A percentile compares a stretch with the other conserved stretches of the same genome.
phyloP scores from a whole-genome alignment of 179 eudicot species.

The Silene coronaria region DNA sequence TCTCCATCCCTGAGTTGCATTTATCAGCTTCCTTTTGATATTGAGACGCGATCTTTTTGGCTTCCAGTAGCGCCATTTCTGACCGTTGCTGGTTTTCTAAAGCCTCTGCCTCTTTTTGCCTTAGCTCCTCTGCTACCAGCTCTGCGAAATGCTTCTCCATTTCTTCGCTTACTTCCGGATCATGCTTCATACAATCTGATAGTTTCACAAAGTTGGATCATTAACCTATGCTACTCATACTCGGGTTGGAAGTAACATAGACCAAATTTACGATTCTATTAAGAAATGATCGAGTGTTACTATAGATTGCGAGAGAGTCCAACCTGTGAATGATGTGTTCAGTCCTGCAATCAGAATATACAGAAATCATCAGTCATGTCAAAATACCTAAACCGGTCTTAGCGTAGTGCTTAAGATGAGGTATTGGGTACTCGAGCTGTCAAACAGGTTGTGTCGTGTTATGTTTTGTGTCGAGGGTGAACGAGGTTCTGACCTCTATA shows the following conservation, averaged over 20 bases:
- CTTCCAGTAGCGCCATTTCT: slow-evolving; percentile 63
- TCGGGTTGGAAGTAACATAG: not conserved
- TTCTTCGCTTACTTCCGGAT: slow-evolving; percentile 58
- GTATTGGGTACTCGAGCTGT: not conserved
- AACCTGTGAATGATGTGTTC: slow-evolving; percentile 47
- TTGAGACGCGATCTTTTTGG: slow-evolving; percentile 69
- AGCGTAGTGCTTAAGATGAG: not conserved
- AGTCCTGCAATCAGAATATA: slow-evolving; percentile 29
- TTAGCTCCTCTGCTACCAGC: slow-evolving; percentile 46
- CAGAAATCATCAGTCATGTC: slow-evolving; percentile 5
- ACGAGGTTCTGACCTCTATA: not conserved
- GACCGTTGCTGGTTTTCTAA: slow-evolving; percentile 48
- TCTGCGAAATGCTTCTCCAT: slow-evolving; percentile 45
- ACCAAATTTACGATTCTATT: not conserved
- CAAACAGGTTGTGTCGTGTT: not conserved
- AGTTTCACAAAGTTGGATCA: not conserved
- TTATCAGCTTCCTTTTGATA: slow-evolving; percentile 82
- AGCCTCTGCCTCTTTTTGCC: slow-evolving; percentile 52
- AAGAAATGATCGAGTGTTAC: not conserved
- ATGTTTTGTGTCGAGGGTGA: not conserved
- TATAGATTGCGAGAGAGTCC: slow-evolving; percentile 5
- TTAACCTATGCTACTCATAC: not conserved
- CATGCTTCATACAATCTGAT: slow-evolving; percentile 65
- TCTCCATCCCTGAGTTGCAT: slow-evolving; percentile 81
- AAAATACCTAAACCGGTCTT: not conserved